Base-by-base conservation (phyloP, 495 filamentous ascomycete species). In the Aspergillus affinis region DNA sequence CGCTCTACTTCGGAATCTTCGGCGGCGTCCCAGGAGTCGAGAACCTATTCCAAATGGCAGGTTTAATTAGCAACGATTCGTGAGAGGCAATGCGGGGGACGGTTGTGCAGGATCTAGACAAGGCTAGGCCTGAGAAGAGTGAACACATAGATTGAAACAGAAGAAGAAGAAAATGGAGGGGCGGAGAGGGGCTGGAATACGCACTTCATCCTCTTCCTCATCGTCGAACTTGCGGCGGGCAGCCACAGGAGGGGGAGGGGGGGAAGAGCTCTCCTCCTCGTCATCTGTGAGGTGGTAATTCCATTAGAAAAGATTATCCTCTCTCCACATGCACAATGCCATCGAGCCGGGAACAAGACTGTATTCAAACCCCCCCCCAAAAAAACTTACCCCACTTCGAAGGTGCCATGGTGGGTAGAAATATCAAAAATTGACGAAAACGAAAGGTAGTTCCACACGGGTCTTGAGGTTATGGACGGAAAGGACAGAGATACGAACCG, bases 1-100 rank as follows among this genome's bases (percentile, higher is more conserved):
- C 91, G 90, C 79, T 99, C 95, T 54, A 87, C 93, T 68, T 99
- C 95, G 53, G 91, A 95, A 78, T 99, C 95, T 68, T 97, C 94
- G 59, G 90, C 94, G 46, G 91, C 93, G 65, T 97, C 92, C 95
- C 95, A 99, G 20, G 91, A 93, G 49, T 99, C 95, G 59, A 97
- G 84, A 58, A 97, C 91, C 90, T 96, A 60, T 21, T 53, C 8
- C 18, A 57, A 5, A 29, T 56, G 23, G 29, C 21, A 32, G 20
- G 17, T 13, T 41, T 10, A 10, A 17, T 41, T 10, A 41, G 36
- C 13, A 41, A 41, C 4, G 36, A 4, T 17, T 41, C 13, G 36
- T 41, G 3, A 2, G 15, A 23, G 6, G 32, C 3, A 19, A 21
- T 19, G 2, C 10, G 20, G 8, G 36, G 10, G 10, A 26, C 47